Evolutionary conservation across 2,329 filamentous ascomycete species (phyloP), one percentile per base, ranked within the genome.

Genomic region (Scytalidium sp.): DNA sequence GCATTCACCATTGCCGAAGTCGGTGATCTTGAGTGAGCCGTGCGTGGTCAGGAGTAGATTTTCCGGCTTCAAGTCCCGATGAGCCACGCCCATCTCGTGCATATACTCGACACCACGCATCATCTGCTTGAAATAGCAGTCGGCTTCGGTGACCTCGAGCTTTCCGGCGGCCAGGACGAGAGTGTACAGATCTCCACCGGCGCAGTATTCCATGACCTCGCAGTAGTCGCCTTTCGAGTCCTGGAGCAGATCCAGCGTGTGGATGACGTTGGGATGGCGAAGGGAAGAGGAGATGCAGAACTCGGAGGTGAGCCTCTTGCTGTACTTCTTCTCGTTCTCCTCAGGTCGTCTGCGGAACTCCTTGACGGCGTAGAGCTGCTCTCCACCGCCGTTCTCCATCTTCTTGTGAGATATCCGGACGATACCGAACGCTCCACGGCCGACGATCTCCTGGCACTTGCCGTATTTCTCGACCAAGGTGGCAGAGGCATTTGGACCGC

Each of bases 51-150:
- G 78, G 1, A 99, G 83, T 11, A 99, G 79, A 60, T 99, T 99
- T 69, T 99, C 94, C 0, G 94, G 94, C 70, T 99, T 99, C 42
- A 99, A 74, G 63, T 99, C 94, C 54, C 94, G 88, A 68, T 99
- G 94, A 11, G 94, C 93, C 21, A 99, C 94, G 50, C 94, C 94
- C 94, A 97, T 99, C 67, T 97, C 93, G 71, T 99, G 94, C 75
- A 99, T 91, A 69, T 99, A 99, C 70, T 97, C 93, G 46, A 99
- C 94, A 54, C 94, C 94, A 50, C 94, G 89, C 93, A 99, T 97
- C 70, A 97, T 85, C 70, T 99, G 94, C 73, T 97, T 96, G 78
- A 99, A 99, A 69, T 94, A 95, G 72, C 94, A 99, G 68, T 99
- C 94, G 52, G 94, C 93, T 70, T 99, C 94, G 53, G 84, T 78